Conservation (phyloP, 2,329 filamentous ascomycete species). For the Orbilia ellipsospora region DNA sequence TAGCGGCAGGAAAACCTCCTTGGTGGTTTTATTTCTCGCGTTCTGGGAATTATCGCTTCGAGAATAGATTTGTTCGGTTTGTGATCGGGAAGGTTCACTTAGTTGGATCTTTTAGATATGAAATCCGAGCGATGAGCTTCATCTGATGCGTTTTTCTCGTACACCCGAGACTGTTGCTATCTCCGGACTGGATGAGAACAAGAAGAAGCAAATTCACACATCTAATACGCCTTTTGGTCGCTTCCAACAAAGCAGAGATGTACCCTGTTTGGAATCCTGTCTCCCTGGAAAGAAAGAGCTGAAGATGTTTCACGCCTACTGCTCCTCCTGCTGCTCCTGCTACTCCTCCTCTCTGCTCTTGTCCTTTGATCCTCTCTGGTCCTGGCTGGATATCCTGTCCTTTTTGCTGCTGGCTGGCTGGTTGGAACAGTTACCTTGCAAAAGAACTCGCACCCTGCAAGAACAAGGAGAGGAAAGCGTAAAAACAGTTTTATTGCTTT, state of each 20-base stretch:
- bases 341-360: conserved; percentile 43
- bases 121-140: conserved; percentile 17
- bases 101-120: conserved; percentile 45
- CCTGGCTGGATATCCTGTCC: conserved; percentile 54
- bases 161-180: conserved; percentile 32
- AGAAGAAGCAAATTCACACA: conserved; percentile 8
- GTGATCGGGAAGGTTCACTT: conserved; percentile 38
- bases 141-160: conserved; percentile 20
- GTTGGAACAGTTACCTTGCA: conserved; percentile 42
- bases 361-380: conserved; percentile 46
- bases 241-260: conserved; percentile 51
- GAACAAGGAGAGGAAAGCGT: conserved; percentile 16
- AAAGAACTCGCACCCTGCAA: neutral
- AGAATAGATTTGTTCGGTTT: conserved; percentile 16
- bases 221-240: conserved; percentile 38
- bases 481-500: conserved; percentile 42
- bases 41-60: neutral
- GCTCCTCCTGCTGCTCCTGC: conserved; percentile 14
- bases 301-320: conserved; percentile 34
- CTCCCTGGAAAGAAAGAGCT: conserved; percentile 48
- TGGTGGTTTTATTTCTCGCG: conserved; percentile 7
- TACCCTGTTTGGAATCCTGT: conserved; percentile 44
- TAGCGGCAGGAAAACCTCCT: conserved; percentile 26
- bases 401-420: conserved; percentile 33
- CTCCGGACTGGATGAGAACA: conserved; percentile 52